Conservation (phyloP, 352 stramenopile species). For the Phytophthora meadii region DNA sequence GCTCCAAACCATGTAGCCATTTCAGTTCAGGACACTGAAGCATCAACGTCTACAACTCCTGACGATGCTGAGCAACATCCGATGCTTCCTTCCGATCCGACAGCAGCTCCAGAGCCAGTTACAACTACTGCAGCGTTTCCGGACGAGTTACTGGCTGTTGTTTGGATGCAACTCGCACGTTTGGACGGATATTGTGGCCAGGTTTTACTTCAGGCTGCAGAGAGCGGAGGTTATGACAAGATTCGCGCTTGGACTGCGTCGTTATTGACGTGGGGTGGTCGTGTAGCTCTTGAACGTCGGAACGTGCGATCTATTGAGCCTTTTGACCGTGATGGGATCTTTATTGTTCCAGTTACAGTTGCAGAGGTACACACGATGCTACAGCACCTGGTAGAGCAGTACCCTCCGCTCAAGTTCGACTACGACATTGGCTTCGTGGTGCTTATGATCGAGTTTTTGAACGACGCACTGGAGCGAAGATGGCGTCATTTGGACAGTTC, state of each 20-base stretch:
- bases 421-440: slow-evolving; percentile 76
- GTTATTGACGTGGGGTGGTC: slow-evolving; percentile 76
- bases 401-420: slow-evolving; percentile 73
- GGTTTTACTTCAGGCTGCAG: slow-evolving; percentile 77
- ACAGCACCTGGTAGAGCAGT: slow-evolving; percentile 62
- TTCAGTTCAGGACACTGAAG: slow-evolving; percentile 21
- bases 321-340: slow-evolving; percentile 75
- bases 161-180: slow-evolving; percentile 86
- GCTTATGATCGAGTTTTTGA: slow-evolving; percentile 82
- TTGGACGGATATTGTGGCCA: slow-evolving; percentile 86
- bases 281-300: slow-evolving; percentile 43
- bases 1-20: slow-evolving; percentile 37
- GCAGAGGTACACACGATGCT: slow-evolving; percentile 61
- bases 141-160: slow-evolving; percentile 70
- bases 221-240: slow-evolving; percentile 76
- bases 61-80: slow-evolving; percentile 29
- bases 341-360: slow-evolving; percentile 69
- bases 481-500: slow-evolving; percentile 57
- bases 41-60: slow-evolving; percentile 1
- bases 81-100: slow-evolving; percentile 35
- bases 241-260: slow-evolving; percentile 86
- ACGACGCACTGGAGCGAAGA: slow-evolving; percentile 62
- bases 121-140: slow-evolving; percentile 48
- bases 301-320: slow-evolving; percentile 50
- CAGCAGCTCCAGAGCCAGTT: slow-evolving; percentile 21